Base-by-base conservation (phyloP, 2,329 filamentous ascomycete species). In the Aspergillus pseudoglaucus region DNA sequence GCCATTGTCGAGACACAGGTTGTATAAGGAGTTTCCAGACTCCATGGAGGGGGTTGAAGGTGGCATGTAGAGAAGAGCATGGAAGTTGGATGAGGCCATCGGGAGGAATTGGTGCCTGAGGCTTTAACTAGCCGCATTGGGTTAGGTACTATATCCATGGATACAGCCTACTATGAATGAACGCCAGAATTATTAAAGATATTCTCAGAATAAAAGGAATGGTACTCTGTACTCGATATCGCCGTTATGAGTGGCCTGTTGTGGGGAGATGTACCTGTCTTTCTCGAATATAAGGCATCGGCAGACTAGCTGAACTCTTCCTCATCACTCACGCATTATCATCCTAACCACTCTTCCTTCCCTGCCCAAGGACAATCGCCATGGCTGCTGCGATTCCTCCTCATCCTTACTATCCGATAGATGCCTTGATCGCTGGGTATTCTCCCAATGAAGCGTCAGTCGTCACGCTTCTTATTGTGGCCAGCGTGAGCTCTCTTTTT, bases 391-490 rank as follows among this genome's bases (percentile, higher is more conserved):
- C 40, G 14, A 25, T 15, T 25, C 15, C 32, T 48, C 25, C 62
- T 25, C 84, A 90, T 63, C 85, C 85, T 1, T 90, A 87, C 70
- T 89, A 85, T 60, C 87, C 87, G 4, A 61, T 83, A 18, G 78
- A 81, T 46, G 77, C 81, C 33, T 69, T 74, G 15, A 79, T 91
- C 49, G 68, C 75, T 2, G 77, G 75, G 51, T 90, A 87, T 66
- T 69, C 81, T 39, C 77, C 82, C 57, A 90, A 90, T 63, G 77
- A 82, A 50, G 76, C 77, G 60, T 73, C 76, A 42, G 77, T 85
- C 4, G 62, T 76, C 1, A 70, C 75, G 4, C 75, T 90, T 6
- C 74, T 88, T 9, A 65, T 68, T 33, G 72, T 75, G 47, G 89
- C 90, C 58, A 74, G 76, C 9, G 69, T 71, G 4, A 78, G 77